Evolutionary conservation across 768 basidiomycete genomes (phyloP).

Genomic region (Suillus brevipes): DNA sequence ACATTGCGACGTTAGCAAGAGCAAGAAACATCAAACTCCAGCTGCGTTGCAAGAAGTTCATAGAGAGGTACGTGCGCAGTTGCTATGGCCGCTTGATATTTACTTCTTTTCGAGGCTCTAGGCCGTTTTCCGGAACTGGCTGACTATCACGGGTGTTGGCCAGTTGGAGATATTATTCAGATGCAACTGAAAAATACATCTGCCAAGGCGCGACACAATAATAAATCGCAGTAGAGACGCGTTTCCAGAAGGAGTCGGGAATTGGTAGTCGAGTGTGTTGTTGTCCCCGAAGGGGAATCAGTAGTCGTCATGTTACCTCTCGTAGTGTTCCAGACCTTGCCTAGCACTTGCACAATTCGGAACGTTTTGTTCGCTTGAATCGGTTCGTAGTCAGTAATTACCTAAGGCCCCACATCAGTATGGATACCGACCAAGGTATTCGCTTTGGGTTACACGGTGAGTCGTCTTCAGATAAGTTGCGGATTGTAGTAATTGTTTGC

Average conservation of each 20-base stretch:
- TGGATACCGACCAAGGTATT: too few species aligned
- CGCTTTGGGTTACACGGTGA: neutral
- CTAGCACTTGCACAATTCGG: neutral
- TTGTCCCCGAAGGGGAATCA: too few species aligned
- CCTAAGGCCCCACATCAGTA: neutral
- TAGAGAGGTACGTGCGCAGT: neutral
- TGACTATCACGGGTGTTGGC: slow-evolving; percentile 2
- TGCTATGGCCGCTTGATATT: neutral
- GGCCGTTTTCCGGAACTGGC: neutral
- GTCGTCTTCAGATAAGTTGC: neutral
- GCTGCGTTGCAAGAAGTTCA: neutral
- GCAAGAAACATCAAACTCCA: neutral
- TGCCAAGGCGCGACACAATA: neutral
- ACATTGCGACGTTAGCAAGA: neutral
- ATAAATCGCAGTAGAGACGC: too few species aligned
- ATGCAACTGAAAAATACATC: slow-evolving; percentile 1
- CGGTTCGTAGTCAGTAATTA: neutral
- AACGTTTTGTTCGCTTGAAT: neutral
- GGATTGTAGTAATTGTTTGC: neutral
- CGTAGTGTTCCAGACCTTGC: too few species aligned
- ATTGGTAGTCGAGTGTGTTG: too few species aligned
- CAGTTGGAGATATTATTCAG: slow-evolving; percentile 1
- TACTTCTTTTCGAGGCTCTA: neutral
- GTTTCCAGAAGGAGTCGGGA: neutral
- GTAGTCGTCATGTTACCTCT: too few species aligned